Conservation (phyloP, 495 filamentous ascomycete genomes). For the Lasiosphaeria hispida region DNA sequence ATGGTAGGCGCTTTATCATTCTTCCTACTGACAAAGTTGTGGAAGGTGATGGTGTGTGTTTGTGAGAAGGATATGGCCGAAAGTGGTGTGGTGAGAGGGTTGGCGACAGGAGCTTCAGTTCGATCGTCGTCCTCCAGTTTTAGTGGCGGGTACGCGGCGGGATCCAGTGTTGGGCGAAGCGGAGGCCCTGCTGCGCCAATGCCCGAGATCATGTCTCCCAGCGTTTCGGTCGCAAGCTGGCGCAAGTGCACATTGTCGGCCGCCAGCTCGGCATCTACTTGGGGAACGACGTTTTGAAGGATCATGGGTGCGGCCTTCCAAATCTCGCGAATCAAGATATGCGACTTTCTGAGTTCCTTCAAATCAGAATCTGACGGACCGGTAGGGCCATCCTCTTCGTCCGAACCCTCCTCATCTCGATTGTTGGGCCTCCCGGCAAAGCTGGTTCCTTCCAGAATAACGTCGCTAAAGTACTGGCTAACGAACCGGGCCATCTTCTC, state of each 20-base stretch:
- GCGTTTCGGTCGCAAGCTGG: constrained; percentile 82
- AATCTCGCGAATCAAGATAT: constrained; percentile 83
- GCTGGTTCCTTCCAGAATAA: constrained; percentile 83
- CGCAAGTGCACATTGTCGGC: constrained; percentile 86
- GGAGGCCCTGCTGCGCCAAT: constrained; percentile 87
- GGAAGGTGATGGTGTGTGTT: constrained; percentile 71
- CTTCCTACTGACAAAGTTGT: constrained; percentile 74
- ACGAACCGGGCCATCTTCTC: constrained; percentile 93
- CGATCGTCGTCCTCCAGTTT: constrained; percentile 59
- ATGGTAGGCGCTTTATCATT: constrained; percentile 82
- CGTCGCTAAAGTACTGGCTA: constrained; percentile 95
- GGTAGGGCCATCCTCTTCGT: constrained; percentile 61
- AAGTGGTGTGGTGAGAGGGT: constrained; percentile 70
- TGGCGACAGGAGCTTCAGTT: constrained; percentile 42
- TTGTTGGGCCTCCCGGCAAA: constrained; percentile 47
- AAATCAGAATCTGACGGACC: constrained; percentile 79
- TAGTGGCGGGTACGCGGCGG: constrained; percentile 74
- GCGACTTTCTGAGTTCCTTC: constrained; percentile 83
- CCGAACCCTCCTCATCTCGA: constrained; percentile 60
- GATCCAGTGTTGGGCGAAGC: constrained; percentile 67
- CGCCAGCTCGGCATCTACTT: constrained; percentile 87
- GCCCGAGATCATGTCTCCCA: constrained; percentile 89
- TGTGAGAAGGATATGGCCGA: constrained; percentile 83
- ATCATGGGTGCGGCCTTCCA: constrained; percentile 91
- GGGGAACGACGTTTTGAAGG: constrained; percentile 88